Base-by-base conservation (phyloP, 768 basidiomycete genomes). In the Dentipellis sp. region DNA sequence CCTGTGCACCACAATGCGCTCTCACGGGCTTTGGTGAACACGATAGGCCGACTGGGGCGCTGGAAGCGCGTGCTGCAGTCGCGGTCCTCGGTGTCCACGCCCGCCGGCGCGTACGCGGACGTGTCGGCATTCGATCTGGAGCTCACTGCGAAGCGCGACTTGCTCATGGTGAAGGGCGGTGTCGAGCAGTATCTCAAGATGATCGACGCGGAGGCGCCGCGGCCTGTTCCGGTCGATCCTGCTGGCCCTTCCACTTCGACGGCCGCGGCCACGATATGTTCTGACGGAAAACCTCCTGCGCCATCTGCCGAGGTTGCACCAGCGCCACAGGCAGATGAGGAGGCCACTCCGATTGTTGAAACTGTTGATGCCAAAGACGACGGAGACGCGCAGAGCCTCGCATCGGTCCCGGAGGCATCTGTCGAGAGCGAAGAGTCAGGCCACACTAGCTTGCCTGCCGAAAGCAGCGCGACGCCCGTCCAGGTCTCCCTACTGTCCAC, bases 61-160 rank as follows among this genome's bases (percentile, higher is more conserved):
- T 88, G 91, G 88, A 88, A 79, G 64, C 82, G 91, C 6, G 89
- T 88, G 29, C 67, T 93, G 52, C 83, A 87, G 61, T 69, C 73
- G 37, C 67, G 76, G 39, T 69, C 71, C 37, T 70, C 75, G 17
- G 65, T 70, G n/a, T 50, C 52, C 11, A 39, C 56, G 1, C 61
- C 59, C 10, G 29, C 52, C 1, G 45, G 58, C 63, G 68, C 71
- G 19, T 75, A 71, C 56, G 71, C 74, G 21, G 81, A 80, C 57
- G 77, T 83, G 1, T 84, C 86, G 1, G 82, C 84, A 7, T 86
- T 90, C 64, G 86, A 90, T 63, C 67, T 90, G 45, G 87, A 87
- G 65, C 63, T 79, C 47, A 79, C 72, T 53, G 77, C 75, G n/a
- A 74, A 77, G 11, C 76, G 78, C 10, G 86, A 91, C 66, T 63